These are phyloP conservation scores for Halophytophthora polymorphica DNA, from an alignment of 352 stramenopile species.

Conservation along the genomic window DNA sequence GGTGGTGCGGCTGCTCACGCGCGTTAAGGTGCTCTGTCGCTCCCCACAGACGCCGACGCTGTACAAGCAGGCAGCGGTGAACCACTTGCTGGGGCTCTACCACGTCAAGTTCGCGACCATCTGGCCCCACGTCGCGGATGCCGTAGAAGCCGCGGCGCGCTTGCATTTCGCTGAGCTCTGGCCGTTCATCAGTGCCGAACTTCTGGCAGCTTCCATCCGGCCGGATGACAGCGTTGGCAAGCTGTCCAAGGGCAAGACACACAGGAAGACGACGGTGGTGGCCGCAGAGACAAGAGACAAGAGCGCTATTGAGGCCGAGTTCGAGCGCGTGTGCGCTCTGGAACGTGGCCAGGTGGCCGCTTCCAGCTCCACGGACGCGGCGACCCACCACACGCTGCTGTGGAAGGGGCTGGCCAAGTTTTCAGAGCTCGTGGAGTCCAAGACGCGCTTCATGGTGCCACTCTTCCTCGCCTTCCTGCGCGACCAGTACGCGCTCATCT, in stretches of 20 bases:
- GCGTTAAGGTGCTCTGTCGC: conserved; percentile 72
- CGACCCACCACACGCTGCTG: conserved; percentile 74
- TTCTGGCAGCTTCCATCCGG: conserved; percentile 41
- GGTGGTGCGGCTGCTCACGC: conserved; percentile 72
- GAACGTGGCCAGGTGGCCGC: conserved; percentile 46
- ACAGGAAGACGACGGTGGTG: conserved; percentile 3
- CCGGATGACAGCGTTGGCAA: conserved; percentile 30
- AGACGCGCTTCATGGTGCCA: conserved; percentile 85
- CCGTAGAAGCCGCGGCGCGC: conserved; percentile 51
- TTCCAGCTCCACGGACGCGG: conserved; percentile 54
- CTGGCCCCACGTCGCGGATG: conserved; percentile 77
- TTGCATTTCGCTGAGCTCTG: conserved; percentile 66
- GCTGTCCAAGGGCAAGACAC: background rate
- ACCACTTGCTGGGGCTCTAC: conserved; percentile 78
- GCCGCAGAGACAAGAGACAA: conserved; percentile 10
- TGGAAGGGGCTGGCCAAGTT: conserved; percentile 82
- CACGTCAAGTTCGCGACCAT: conserved; percentile 89
- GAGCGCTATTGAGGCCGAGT: conserved; percentile 33
- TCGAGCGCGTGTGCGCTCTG: conserved; percentile 47
- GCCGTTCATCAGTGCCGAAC: conserved; percentile 51
- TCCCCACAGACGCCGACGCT: conserved; percentile 68
- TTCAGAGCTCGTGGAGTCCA: conserved; percentile 68
- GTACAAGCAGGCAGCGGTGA: conserved; percentile 76
- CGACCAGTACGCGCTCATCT: conserved; percentile 78
- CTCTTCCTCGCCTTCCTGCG: conserved; percentile 82